Base-by-base conservation (phyloP, 179 eudicot genomes). In the Vitellaria paradoxa region DNA sequence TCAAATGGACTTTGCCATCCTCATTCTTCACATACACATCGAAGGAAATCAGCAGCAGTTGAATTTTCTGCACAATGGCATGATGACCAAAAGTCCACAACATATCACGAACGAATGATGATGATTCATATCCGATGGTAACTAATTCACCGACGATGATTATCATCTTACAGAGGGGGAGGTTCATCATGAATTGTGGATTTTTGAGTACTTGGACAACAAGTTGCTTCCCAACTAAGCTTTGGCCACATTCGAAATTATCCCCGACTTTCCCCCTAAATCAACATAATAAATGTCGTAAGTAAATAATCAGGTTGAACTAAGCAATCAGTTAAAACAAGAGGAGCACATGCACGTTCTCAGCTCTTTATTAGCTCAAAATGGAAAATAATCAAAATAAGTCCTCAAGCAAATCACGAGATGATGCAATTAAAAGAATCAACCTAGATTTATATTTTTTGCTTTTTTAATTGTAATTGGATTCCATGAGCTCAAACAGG, bases 11-110 rank as follows among this genome's bases (percentile, higher is more conserved):
- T 13, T 13, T 52, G 14, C 65, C 46, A 8, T 50, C 49, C 76
- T 57, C 37, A 56, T 59, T 76, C 79, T 76, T 15, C 56, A 45
- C 21, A 67, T 56, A 59, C 73, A 68, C 53, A 57, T 52, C 30
- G 10, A 70, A 49, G 2, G 53, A 24, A 75, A 24, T 14, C 55
- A 8, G 9, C 77, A 21, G 50, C 68, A 17, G 7, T 17, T 10
- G 68, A 21, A 75, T 75, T 63, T 9, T 49, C 24, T 18, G 53
- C 61, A 49, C 3, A 7, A 62, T 26, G 45, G 17, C 12, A 46
- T 15, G 69, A 26, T 14, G 46, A 47, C 56, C 4, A 74, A 18
- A 18, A 10, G 8, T 42, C 65, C 1, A 17, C 20, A 42, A 6
- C 8, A 2, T 17, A 26, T 23, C 7, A 9, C 49, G 5, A 10